These are phyloP conservation scores for Penicillium crustosum DNA, from an alignment of 2,329 filamentous ascomycete genomes.

Conservation along the genomic window DNA sequence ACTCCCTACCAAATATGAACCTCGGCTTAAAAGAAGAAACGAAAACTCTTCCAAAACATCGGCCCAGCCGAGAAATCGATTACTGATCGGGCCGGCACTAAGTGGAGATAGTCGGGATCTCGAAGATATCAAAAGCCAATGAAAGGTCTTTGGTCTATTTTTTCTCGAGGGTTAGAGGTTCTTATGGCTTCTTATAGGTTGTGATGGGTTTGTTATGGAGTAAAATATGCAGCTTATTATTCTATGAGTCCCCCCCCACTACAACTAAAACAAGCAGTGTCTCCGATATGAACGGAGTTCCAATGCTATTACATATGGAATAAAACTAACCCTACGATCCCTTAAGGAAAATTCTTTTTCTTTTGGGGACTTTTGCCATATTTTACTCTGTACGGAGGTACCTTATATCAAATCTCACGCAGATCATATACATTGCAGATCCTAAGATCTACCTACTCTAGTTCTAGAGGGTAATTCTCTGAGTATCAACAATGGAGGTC, in stretches of 20 bases:
- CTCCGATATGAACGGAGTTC: neutral
- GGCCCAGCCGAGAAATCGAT: slow-evolving; percentile 1
- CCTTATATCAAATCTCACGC: neutral
- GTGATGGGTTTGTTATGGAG: neutral
- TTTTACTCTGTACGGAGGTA: neutral
- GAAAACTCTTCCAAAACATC: neutral
- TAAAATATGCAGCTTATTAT: neutral
- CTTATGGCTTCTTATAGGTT: neutral
- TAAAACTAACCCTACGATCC: neutral
- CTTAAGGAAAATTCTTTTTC: neutral
- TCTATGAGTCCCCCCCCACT: neutral
- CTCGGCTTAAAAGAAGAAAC: slow-evolving; percentile 3
- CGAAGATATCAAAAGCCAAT: neutral
- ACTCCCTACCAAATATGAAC: neutral
- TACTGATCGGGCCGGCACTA: slow-evolving; percentile 11
- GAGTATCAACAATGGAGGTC: slow-evolving; percentile 8
- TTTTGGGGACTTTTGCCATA: neutral
- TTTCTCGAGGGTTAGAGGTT: neutral
- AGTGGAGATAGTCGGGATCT: slow-evolving; percentile 3
- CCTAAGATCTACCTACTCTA: neutral
- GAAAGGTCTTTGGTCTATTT: neutral
- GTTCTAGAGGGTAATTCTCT: neutral
- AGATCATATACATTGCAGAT: neutral
- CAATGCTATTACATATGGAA: neutral
- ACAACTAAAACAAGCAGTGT: neutral